These are phyloP conservation scores for Acaromyces ingoldii DNA, from an alignment of 1,284 basidiomycete species.

Conservation along the genomic window DNA sequence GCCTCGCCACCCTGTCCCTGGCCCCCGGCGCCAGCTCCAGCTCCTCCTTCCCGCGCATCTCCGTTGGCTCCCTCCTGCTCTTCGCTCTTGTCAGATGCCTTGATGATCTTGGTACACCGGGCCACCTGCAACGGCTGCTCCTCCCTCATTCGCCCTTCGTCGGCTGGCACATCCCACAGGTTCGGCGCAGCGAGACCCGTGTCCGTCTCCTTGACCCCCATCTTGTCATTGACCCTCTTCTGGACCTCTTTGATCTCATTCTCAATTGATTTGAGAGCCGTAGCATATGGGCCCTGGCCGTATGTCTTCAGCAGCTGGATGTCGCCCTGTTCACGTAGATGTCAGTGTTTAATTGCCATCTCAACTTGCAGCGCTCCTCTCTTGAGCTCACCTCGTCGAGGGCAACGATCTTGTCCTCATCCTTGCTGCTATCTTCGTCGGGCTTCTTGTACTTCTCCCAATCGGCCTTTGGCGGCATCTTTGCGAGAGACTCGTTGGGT, in stretches of 20 bases:
- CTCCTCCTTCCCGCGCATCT: background rate
- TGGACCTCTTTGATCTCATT: constrained; percentile 92
- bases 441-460: constrained; percentile 51
- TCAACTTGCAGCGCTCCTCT: no score
- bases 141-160: constrained; percentile 73
- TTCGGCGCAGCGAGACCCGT: constrained; percentile 95
- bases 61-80: background rate
- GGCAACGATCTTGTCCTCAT: constrained; percentile 57
- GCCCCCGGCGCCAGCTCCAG: background rate
- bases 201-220: constrained; percentile 96
- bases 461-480: constrained; percentile 48
- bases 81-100: constrained; percentile 53
- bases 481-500: background rate
- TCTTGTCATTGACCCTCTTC: constrained; percentile 94
- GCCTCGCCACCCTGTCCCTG: constrained; percentile 12
- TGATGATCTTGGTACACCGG: constrained; percentile 97
- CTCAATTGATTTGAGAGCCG: constrained; percentile 81
- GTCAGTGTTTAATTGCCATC: no score
- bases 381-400: no score
- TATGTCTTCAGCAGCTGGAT: constrained; percentile 99
- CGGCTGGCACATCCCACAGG: constrained; percentile 70
- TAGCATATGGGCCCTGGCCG: constrained; percentile 95
- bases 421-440: constrained; percentile 35
- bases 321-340: no score
- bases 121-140: constrained; percentile 95